Conservation (phyloP, 176 grass and related monocot genomes). For the Phoenix dactylifera region DNA sequence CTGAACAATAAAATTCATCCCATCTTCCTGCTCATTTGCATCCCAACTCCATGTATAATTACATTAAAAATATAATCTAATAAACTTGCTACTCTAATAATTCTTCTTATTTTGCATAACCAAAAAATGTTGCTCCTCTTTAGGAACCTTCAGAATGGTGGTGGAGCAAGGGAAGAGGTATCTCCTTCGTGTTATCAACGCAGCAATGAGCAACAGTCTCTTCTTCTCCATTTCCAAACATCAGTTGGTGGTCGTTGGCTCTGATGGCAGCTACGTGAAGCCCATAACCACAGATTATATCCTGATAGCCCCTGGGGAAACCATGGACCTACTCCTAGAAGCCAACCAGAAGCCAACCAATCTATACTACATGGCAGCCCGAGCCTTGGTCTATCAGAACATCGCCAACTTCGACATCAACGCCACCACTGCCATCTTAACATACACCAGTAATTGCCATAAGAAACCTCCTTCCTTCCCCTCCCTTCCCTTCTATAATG, state of each 20-base stretch:
- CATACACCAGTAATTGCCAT: slow-evolving; percentile 4
- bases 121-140: background rate
- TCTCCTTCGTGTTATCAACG: slow-evolving; percentile 10
- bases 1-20: too few relatives aligned
- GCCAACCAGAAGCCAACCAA: slow-evolving; percentile 13
- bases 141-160: slow-evolving; percentile 1
- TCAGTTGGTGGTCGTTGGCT: background rate
- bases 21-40: too few relatives aligned
- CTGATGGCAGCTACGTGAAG: slow-evolving; percentile 6
- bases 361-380: slow-evolving; percentile 21
- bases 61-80: too few relatives aligned
- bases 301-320: slow-evolving; percentile 1
- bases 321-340: slow-evolving; percentile 7
- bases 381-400: slow-evolving; percentile 5
- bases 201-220: slow-evolving; percentile 7
- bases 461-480: background rate
- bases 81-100: too few relatives aligned
- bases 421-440: slow-evolving; percentile 21
- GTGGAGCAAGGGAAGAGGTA: slow-evolving; percentile 3
- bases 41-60: too few relatives aligned
- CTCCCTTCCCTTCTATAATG: slow-evolving; percentile 15
- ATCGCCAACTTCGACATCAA: background rate
- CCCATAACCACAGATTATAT: background rate
- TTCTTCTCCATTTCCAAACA: slow-evolving; percentile 1
- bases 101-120: too few relatives aligned